A percentile compares a stretch with the other conserved stretches of the same genome.
Conservation (phyloP, 441 rosid genomes). For the Pelargonium myrrhifolium region DNA sequence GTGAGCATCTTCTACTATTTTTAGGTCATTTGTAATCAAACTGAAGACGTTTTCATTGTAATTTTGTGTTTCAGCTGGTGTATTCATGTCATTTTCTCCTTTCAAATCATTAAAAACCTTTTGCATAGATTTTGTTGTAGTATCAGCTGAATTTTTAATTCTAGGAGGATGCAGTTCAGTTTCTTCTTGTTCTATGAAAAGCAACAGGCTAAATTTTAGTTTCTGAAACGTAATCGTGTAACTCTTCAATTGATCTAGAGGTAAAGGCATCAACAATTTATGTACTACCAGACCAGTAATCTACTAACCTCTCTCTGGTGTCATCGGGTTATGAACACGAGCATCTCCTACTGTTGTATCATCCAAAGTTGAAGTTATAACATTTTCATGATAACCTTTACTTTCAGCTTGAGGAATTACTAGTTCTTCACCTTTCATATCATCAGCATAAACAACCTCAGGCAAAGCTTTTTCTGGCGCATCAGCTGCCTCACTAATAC, state of each 20-base stretch:
- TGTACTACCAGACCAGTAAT: too few relatives aligned
- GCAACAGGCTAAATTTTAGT: not conserved
- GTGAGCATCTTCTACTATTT: not conserved
- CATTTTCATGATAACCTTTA: not conserved
- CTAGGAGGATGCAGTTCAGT: not conserved
- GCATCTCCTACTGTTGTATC: conserved; percentile 2
- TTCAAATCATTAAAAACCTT: not conserved
- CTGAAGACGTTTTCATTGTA: not conserved
- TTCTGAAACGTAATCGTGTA: not conserved
- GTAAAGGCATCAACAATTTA: too few relatives aligned
- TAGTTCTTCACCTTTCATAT: not conserved
- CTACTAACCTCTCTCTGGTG: not conserved
- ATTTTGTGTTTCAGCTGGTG: not conserved
- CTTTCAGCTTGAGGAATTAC: conserved; percentile 14
- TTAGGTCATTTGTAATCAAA: not conserved
- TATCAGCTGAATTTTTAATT: not conserved
- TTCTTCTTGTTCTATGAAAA: not conserved
- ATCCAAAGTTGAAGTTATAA: not conserved
- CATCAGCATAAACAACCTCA: not conserved
- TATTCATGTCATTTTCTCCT: not conserved
- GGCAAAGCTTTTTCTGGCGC: not conserved
- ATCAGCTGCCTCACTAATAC: not conserved
- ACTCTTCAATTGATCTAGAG: not conserved
- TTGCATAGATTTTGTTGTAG: not conserved
- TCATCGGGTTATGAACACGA: not conserved